Evolutionary conservation across 192 early-diverging fungal species (phyloP), one percentile per base, ranked within the genome.

Genomic region (Thamnidium elegans): DNA sequence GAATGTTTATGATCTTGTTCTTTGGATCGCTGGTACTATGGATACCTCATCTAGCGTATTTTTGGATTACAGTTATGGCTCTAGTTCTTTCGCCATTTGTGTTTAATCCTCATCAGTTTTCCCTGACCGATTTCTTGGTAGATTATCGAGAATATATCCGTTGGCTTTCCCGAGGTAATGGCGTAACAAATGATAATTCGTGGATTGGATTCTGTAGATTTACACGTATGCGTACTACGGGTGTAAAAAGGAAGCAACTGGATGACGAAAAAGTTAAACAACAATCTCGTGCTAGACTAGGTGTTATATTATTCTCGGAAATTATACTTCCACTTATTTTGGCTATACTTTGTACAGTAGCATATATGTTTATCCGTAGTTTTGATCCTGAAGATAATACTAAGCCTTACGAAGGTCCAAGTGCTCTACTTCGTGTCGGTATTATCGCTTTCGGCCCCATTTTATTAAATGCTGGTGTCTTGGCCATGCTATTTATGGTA

Each of bases 51-150:
- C 61, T 93, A 67, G 75, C 86, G 17, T 94, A 92, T 67, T 90
- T 93, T 54, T 93, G 91, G 91, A 80, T 92, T 17, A 90, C 87
- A 32, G 87, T 88, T 31, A 74, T 90, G 11, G 86, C 90, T 21
- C 70, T 94, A 32, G 63, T 86, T 45, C 74, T 94, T 30, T 87
- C 92, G 36, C 92, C 92, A 11, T 94, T 92, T 71, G 30, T 94
- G 55, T 94, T 92, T 77, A 94, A 94, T 67, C 92, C 90, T 34
- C 92, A 92, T 69, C 92, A 94, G 78, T 93, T 94, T 52, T 82
- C 84, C 23, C 69, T 92, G 67, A 78, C 74, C 0, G 87, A 90
- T 67, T 92, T 92, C 70, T 78, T 92, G 63, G 62, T 87, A 26
- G 92, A 94, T 71, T 94, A 92, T 75, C 86, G 81, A 42, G 85